A percentile compares a stretch with the other conserved stretches of the same genome.
Evolutionary conservation across 305 asterid genomes (phyloP).

Genomic region (Plantago coronopus): DNA sequence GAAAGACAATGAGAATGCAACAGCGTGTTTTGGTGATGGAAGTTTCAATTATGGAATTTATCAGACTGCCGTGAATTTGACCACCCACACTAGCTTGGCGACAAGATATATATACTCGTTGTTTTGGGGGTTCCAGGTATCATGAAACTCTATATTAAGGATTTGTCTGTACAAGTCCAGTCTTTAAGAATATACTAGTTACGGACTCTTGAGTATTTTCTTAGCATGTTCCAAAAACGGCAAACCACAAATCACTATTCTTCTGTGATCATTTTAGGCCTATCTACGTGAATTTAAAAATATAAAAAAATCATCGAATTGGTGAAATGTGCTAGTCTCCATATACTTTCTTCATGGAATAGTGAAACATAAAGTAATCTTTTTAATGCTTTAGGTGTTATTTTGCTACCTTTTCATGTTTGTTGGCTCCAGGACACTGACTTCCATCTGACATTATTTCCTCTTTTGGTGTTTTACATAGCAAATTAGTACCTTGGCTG

Average conservation of each 20-base stretch:
- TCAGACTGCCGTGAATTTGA: constrained; percentile 48
- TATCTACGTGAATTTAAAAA: too few relatives aligned
- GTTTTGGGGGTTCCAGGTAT: constrained; percentile 97
- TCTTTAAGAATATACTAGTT: neutral
- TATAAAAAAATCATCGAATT: too few relatives aligned
- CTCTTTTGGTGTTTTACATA: constrained; percentile 18
- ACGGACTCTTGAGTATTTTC: neutral
- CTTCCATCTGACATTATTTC: constrained; percentile 7
- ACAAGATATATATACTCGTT: constrained; percentile 73
- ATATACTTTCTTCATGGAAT: neutral
- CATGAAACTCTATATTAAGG: neutral
- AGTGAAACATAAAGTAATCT: too few relatives aligned
- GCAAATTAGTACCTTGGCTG: constrained; percentile 67
- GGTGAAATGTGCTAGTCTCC: too few relatives aligned
- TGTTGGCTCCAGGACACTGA: neutral
- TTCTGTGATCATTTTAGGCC: too few relatives aligned
- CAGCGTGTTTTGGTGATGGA: constrained; percentile 51
- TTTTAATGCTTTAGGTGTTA: neutral
- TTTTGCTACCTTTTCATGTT: neutral
- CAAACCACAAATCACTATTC: too few relatives aligned
- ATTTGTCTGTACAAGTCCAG: neutral
- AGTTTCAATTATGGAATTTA: constrained; percentile 68
- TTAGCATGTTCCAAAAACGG: neutral
- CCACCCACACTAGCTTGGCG: constrained; percentile 35
- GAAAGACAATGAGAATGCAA: constrained; percentile 45